Evolutionary conservation across 2,329 filamentous ascomycete species (phyloP), one percentile per base, ranked within the genome.

Genomic region (Leptographium flavum): DNA sequence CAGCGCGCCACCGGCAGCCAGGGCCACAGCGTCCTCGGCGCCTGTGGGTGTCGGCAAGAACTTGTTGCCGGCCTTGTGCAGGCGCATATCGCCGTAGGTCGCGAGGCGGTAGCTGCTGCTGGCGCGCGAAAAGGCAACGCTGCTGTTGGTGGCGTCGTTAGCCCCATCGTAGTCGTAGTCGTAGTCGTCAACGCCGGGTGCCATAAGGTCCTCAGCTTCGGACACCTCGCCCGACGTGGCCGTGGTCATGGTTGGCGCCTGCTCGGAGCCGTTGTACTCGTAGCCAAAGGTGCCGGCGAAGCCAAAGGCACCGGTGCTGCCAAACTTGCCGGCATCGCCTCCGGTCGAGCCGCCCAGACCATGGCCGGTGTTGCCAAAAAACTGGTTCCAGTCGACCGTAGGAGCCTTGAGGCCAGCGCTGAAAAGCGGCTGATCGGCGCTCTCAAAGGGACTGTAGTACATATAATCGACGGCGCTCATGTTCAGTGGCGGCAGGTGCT

Each of bases 221-320:
- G 77, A 81, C 9, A 81, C 76, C 49, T 82, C 77, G 31, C 78
- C 78, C 13, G 78, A 82, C 9, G 75, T 80, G 10, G 75, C 68
- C 55, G 73, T 66, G 49, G 74, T 71, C 54, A 80, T 58, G 41
- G 71, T 64, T 42, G 69, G 67, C 25, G 71, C 66, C 50, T 71
- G 71, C 55, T 75, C 73, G n/a, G 67, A 71, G 50, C 67, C 70
- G 52, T 60, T 66, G 50, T 69, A 74, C 44, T 75, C 74, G 51
- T 70, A 72, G 50, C 65, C 68, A 55, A 71, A 73, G 54, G 70
- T 68, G 47, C 65, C 69, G 23, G 71, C 63, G 58, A 77, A 69
- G 58, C 73, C 69, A 55, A 74, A 73, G 54, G 69, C 70, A 35
- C 45, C 44, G 9, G 72, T 71, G 13, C 70, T 63, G 15, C 67